A percentile compares a stretch with the other conserved stretches of the same genome.
Evolutionary conservation across 129 eudicot species (phyloP).

Genomic region (Silybum marianum): DNA sequence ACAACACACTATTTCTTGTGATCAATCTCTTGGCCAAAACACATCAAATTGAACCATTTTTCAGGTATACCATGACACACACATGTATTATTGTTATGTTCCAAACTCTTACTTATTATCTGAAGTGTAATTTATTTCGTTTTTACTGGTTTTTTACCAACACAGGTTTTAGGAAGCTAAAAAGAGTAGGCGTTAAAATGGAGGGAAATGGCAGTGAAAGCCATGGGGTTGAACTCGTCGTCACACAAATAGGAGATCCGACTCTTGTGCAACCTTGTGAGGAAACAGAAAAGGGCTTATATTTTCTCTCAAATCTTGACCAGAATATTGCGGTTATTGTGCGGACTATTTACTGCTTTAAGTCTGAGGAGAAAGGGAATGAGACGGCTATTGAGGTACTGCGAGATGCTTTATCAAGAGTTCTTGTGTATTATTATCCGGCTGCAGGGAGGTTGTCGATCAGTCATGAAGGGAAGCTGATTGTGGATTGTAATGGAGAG

Average conservation of each 20-base stretch:
- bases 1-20: neutral
- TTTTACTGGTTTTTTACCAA: neutral
- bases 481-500: slow-evolving; percentile 72
- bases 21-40: neutral
- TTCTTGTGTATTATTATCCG: slow-evolving; percentile 85
- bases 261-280: slow-evolving; percentile 63
- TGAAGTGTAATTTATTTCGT: neutral
- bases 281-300: slow-evolving; percentile 63
- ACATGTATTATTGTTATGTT: neutral
- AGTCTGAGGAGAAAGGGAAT: slow-evolving; percentile 62
- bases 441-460: slow-evolving; percentile 79
- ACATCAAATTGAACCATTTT: neutral
- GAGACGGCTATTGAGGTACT: slow-evolving; percentile 61
- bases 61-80: neutral
- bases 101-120: neutral
- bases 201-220: slow-evolving; percentile 37
- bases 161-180: neutral
- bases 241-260: slow-evolving; percentile 55
- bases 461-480: slow-evolving; percentile 67
- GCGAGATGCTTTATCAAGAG: slow-evolving; percentile 71
- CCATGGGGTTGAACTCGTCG: slow-evolving; percentile 45
- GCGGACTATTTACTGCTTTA: slow-evolving; percentile 77
- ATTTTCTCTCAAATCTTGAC: slow-evolving; percentile 75
- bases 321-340: slow-evolving; percentile 92
- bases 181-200: slow-evolving; percentile 36